Percentiles rank a stretch among this genome's conserved stretches.
phyloP scores from a whole-genome alignment of 257 asterid genomes.

The Scutellaria minor region DNA sequence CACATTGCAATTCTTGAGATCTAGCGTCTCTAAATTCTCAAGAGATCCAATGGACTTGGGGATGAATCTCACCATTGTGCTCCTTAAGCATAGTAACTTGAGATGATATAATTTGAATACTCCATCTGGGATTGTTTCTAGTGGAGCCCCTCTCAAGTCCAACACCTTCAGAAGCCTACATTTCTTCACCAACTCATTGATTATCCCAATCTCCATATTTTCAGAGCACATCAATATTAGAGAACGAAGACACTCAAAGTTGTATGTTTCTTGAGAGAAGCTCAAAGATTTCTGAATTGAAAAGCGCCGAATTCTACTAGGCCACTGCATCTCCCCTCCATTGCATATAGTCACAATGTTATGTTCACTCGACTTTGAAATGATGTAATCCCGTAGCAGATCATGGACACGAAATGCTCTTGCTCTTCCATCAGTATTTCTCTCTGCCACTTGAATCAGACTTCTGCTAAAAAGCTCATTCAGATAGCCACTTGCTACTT shows the following conservation, averaged over 20 bases:
- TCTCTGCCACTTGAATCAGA: conserved; percentile 34
- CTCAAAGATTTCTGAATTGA: not conserved
- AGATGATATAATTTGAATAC: conserved; percentile 39
- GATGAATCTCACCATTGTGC: not conserved
- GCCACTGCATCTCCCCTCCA: not conserved
- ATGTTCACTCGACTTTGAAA: conserved; percentile 26
- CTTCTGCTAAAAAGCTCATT: conserved; percentile 35
- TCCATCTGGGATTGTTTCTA: conserved; percentile 29
- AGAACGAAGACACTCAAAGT: conserved; percentile 28
- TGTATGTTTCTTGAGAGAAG: not conserved
- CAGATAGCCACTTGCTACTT: conserved; percentile 39
- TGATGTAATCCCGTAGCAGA: conserved; percentile 27
- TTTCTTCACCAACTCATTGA: not conserved
- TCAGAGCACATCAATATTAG: conserved; percentile 15
- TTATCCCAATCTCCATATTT: not conserved
- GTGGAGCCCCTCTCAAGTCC: conserved; percentile 13
- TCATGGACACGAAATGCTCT: conserved; percentile 35
- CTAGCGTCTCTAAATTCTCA: not conserved
- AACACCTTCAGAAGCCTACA: conserved; percentile 32
- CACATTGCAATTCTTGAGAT: too few species aligned
- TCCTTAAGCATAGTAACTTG: conserved; percentile 17
- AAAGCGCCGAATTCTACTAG: conserved; percentile 19
- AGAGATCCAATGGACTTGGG: not conserved
- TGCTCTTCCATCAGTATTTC: not conserved
- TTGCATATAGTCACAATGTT: not conserved